phyloP scores from a whole-genome alignment of 1,284 basidiomycete genomes.

The Ceratobasidium sp. region DNA sequence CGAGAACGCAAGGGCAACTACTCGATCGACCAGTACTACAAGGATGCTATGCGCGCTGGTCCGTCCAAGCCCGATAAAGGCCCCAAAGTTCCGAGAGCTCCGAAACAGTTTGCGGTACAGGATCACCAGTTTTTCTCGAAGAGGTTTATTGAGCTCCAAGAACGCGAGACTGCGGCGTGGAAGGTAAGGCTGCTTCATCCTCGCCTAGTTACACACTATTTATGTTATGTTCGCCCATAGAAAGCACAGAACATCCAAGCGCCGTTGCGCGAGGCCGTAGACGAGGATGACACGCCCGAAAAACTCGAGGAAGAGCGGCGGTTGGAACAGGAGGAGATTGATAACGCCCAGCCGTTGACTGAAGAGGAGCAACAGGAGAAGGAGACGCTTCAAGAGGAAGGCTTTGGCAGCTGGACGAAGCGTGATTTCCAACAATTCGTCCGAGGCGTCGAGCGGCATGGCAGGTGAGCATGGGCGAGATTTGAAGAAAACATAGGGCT shows the following conservation, averaged over 20 bases:
- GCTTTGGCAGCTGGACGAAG: slow-evolving; percentile 91
- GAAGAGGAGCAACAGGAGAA: slow-evolving; percentile 88
- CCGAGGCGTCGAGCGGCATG: slow-evolving; percentile 85
- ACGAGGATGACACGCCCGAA: slow-evolving; percentile 83
- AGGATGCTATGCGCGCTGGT: slow-evolving; percentile 87
- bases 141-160: slow-evolving; percentile 85
- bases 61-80: slow-evolving; percentile 85
- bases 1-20: slow-evolving; percentile 97
- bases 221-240: not conserved
- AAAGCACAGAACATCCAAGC: slow-evolving; percentile 47
- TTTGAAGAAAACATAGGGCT: not conserved
- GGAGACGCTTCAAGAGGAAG: slow-evolving; percentile 80
- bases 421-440: slow-evolving; percentile 95
- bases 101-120: slow-evolving; percentile 91
- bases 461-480: slow-evolving; percentile 68
- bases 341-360: slow-evolving; percentile 86
- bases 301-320: slow-evolving; percentile 85
- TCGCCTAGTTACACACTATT: not conserved
- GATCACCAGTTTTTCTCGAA: slow-evolving; percentile 98
- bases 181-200: slow-evolving; percentile 64
- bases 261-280: slow-evolving; percentile 75
- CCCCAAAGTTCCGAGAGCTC: slow-evolving; percentile 86
- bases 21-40: slow-evolving; percentile 93
- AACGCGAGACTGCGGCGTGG: slow-evolving; percentile 86
- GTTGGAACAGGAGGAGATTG: slow-evolving; percentile 88